Conservation (phyloP, 805 yeast species). For the Lachancea sp. region DNA sequence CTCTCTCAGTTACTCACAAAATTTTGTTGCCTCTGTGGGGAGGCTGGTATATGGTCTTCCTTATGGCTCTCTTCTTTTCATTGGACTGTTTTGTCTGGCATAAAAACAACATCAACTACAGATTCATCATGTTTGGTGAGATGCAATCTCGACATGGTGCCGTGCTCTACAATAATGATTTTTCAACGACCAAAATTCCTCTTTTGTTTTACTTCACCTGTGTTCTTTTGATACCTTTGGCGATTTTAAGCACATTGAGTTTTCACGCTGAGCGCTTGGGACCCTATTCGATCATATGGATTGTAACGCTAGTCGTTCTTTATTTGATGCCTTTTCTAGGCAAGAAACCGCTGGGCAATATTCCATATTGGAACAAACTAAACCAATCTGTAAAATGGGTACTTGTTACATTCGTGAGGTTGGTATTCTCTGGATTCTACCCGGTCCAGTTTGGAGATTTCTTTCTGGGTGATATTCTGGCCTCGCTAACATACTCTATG, state of each 20-base stretch:
- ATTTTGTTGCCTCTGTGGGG: constrained; percentile 84
- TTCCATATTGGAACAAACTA: constrained; percentile 31
- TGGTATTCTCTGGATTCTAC: constrained; percentile 74
- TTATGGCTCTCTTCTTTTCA: constrained; percentile 60
- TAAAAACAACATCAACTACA: constrained; percentile 71
- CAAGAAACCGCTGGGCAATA: constrained; percentile 31
- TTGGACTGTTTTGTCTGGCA: constrained; percentile 71
- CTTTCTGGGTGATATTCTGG: constrained; percentile 84
- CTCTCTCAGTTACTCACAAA: constrained; percentile 38
- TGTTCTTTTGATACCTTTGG: constrained; percentile 46
- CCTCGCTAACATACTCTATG: constrained; percentile 82
- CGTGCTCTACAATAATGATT: constrained; percentile 32
- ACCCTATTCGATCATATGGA: constrained; percentile 72
- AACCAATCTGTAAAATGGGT: constrained; percentile 75
- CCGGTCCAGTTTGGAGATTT: constrained; percentile 96
- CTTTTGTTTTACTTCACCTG: constrained; percentile 57
- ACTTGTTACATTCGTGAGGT: constrained; percentile 60
- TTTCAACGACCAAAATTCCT: constrained; percentile 32
- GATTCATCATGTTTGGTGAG: constrained; percentile 74
- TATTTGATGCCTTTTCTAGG: constrained; percentile 58
- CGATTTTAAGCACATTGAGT: constrained; percentile 69
- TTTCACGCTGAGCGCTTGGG: constrained; percentile 63
- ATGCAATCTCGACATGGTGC: constrained; percentile 57
- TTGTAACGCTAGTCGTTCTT: constrained; percentile 34
- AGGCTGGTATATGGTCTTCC: constrained; percentile 64